These are phyloP conservation scores for Aspergillus indologenus DNA, from an alignment of 495 filamentous ascomycete genomes.

Conservation along the genomic window DNA sequence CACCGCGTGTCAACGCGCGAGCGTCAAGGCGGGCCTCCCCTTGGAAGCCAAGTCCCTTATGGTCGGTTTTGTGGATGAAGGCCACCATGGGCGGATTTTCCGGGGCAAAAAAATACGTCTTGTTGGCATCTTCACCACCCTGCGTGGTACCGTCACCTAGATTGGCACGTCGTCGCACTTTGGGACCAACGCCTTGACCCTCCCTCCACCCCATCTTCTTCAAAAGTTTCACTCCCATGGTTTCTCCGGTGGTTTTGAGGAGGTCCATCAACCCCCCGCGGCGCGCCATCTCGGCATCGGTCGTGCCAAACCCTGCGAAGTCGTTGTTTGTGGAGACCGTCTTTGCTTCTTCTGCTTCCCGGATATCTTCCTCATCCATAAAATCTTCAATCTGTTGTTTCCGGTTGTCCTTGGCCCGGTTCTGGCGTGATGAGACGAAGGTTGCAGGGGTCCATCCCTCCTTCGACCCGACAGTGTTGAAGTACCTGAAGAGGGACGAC, in stretches of 20 bases:
- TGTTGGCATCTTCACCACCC: conserved; percentile 34
- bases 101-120: conserved; percentile 82
- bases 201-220: conserved; percentile 96
- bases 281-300: conserved; percentile 51
- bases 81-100: conserved; percentile 74
- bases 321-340: conserved; percentile 65
- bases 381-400: conserved; percentile 82
- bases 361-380: conserved; percentile 97
- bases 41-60: conserved; percentile 77
- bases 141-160: conserved; percentile 52
- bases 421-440: conserved; percentile 85
- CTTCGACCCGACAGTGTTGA: conserved; percentile 96
- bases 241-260: conserved; percentile 72
- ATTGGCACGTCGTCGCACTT: conserved; percentile 71
- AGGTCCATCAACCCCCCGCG: conserved; percentile 69
- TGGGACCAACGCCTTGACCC: conserved; percentile 89
- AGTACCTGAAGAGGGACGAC: conserved; percentile 61
- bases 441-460: conserved; percentile 94
- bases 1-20: conserved; percentile 34
- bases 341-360: conserved; percentile 76
- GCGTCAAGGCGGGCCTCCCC: conserved; percentile 57
- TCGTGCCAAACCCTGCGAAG: conserved; percentile 76
- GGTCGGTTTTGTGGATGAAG: conserved; percentile 72
- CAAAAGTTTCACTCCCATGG: conserved; percentile 83
- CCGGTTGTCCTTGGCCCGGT: conserved; percentile 65